Evolutionary conservation across 192 early-diverging fungal species (phyloP).

Genomic region (Dissophora globulifera): DNA sequence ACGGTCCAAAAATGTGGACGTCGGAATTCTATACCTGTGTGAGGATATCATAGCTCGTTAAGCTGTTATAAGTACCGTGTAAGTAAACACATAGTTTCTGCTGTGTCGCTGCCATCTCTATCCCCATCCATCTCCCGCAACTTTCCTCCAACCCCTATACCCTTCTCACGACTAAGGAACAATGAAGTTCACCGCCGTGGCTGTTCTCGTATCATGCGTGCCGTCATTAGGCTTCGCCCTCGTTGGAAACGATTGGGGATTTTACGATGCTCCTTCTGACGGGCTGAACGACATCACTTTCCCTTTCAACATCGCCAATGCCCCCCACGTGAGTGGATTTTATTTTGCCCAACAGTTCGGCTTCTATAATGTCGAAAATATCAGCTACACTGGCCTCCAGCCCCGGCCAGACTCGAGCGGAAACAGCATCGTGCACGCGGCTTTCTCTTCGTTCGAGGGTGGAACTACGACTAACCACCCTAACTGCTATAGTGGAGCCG

Average conservation of each 20-base stretch:
- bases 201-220: conserved; percentile 9
- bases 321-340: conserved; percentile 25
- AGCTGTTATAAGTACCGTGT: too few species aligned
- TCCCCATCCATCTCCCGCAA: too few species aligned
- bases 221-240: conserved; percentile 20
- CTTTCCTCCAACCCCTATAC: too few species aligned
- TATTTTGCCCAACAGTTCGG: conserved; percentile 31
- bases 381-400: conserved; percentile 14
- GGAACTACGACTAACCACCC: conserved; percentile 13
- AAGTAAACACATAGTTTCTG: too few species aligned
- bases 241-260: conserved; percentile 13
- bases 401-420: conserved; percentile 15
- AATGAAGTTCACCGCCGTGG: too few species aligned
- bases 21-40: too few species aligned
- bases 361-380: not conserved
- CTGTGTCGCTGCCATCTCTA: too few species aligned
- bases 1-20: too few species aligned
- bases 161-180: too few species aligned
- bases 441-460: conserved; percentile 18
- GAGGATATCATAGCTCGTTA: too few species aligned
- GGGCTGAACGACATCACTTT: conserved; percentile 33
- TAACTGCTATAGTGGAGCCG: conserved; percentile 7
- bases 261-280: not conserved
- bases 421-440: conserved; percentile 15
- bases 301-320: conserved; percentile 34